These are phyloP conservation scores for Solanum sejunctum DNA, from an alignment of 257 asterid species.

Conservation along the genomic window DNA sequence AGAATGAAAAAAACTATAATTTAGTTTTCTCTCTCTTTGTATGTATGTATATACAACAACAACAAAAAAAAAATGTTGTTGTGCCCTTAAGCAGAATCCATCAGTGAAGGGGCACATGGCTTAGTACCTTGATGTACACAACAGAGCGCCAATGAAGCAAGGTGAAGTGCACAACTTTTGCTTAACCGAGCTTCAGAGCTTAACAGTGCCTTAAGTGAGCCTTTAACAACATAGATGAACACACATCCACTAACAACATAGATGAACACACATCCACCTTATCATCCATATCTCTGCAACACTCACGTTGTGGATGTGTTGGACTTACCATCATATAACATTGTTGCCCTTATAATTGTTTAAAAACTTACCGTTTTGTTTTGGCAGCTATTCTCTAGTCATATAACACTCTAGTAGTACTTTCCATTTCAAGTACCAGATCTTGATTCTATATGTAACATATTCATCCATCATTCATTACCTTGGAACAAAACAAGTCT, in stretches of 20 bases:
- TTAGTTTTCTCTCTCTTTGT: background rate
- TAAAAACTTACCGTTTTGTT: background rate
- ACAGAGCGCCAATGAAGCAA: background rate
- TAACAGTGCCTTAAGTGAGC: background rate
- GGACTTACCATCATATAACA: background rate
- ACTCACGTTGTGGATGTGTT: background rate
- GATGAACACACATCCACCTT: background rate
- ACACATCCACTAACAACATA: background rate
- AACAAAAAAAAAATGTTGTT: background rate
- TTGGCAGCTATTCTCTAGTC: background rate
- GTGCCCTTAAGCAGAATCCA: background rate
- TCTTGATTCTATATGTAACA: background rate
- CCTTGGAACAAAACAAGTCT: background rate
- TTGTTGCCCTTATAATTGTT: background rate
- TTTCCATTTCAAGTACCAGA: background rate
- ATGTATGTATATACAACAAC: too few relatives aligned
- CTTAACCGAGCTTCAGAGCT: background rate
- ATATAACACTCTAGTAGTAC: background rate
- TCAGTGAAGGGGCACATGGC: background rate
- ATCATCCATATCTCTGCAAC: background rate
- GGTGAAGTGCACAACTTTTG: background rate
- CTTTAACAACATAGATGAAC: background rate
- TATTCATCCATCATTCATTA: background rate
- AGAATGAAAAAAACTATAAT: too few relatives aligned
- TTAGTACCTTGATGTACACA: background rate